A percentile compares a stretch with the other conserved stretches of the same genome.
These are phyloP conservation scores for Brassica rapa DNA, from an alignment of 345 rosid genomes.

Conservation along the genomic window DNA sequence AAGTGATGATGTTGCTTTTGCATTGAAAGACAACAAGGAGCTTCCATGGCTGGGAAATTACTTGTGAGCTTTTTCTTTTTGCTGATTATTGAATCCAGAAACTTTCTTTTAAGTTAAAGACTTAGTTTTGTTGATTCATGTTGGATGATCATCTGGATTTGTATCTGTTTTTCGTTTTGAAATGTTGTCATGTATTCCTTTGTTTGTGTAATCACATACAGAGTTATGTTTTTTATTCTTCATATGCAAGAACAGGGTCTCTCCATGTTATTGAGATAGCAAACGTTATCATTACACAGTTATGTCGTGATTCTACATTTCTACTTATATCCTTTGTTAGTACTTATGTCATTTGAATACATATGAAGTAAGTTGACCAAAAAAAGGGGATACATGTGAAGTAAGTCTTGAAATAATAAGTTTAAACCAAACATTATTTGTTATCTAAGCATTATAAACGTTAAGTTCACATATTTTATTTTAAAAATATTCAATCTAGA, in stretches of 20 bases:
- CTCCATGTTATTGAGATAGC: not conserved
- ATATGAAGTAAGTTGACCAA: too few species aligned
- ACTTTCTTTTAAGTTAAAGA: constrained; percentile 20
- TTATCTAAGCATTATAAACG: not conserved
- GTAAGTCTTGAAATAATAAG: too few species aligned
- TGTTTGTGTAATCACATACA: constrained; percentile 24
- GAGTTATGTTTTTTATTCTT: not conserved
- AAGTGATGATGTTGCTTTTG: constrained; percentile 92
- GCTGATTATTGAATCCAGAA: constrained; percentile 4
- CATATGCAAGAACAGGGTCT: not conserved
- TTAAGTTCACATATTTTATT: not conserved
- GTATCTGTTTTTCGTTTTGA: not conserved
- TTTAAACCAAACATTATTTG: not conserved
- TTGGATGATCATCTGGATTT: constrained; percentile 16
- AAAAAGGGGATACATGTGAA: too few species aligned
- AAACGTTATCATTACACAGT: not conserved
- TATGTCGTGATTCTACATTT: not conserved
- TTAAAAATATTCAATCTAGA: not conserved
- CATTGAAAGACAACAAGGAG: constrained; percentile 76
- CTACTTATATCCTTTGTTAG: too few species aligned
- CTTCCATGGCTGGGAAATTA: constrained; percentile 85
- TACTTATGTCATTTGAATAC: too few species aligned
- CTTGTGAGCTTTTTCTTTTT: constrained; percentile 49
- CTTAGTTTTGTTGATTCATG: constrained; percentile 23
- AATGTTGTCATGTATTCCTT: constrained; percentile 17